These are phyloP conservation scores for Tricladium varicosporioides DNA, from an alignment of 2,329 filamentous ascomycete genomes.

Conservation along the genomic window DNA sequence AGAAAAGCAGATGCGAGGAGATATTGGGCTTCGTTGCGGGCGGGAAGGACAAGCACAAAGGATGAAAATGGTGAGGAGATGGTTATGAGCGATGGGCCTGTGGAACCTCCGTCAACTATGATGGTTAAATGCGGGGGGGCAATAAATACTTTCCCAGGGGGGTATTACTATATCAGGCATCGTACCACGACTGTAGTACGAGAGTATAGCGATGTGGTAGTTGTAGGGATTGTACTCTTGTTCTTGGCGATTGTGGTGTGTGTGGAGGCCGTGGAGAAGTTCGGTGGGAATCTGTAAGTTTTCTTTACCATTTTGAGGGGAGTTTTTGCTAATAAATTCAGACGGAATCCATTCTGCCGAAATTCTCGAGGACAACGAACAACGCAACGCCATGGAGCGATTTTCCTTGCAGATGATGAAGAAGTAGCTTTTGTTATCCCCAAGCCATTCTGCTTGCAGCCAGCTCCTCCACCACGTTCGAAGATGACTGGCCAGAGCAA, in stretches of 20 bases:
- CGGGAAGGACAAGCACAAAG: background rate
- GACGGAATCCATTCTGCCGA: background rate
- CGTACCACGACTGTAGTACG: conserved; percentile 11
- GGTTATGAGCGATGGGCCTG: background rate
- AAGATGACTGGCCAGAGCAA: background rate
- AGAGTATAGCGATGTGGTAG: conserved; percentile 29
- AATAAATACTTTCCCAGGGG: background rate
- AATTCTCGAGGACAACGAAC: background rate
- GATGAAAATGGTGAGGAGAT: background rate
- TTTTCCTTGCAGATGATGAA: conserved; percentile 27
- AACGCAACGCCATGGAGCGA: conserved; percentile 13
- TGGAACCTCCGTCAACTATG: background rate
- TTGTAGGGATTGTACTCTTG: conserved; percentile 30
- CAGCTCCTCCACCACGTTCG: conserved; percentile 10
- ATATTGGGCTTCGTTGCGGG: conserved; percentile 23
- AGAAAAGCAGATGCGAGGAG: conserved; percentile 22
- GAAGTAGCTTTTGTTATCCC: conserved; percentile 18
- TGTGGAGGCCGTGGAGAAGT: conserved; percentile 24
- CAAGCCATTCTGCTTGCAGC: conserved; percentile 14
- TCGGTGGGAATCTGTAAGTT: conserved; percentile 22
- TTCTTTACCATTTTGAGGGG: background rate
- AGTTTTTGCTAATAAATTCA: background rate
- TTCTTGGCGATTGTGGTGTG: conserved; percentile 27
- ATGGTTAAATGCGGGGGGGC: background rate
- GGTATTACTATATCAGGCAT: conserved; percentile 2